Percentiles rank a stretch among this genome's conserved stretches.
phyloP scores from a whole-genome alignment of 1,284 basidiomycete species.

The Moesziomyces antarcticus region DNA sequence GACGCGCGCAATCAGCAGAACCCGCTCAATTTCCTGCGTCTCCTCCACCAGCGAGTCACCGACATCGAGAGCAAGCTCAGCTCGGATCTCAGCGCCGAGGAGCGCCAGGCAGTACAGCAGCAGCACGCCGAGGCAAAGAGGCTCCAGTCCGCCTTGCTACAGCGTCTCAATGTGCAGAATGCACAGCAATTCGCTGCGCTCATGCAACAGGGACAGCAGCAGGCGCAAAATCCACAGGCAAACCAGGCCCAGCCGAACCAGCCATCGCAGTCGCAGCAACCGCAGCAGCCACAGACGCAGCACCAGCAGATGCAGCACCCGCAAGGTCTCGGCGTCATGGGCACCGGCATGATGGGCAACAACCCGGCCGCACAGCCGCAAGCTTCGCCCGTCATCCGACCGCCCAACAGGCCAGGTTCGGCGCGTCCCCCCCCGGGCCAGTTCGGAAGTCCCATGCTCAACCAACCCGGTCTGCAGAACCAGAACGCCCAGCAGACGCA shows the following conservation, averaged over 20 bases:
- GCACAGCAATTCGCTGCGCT: constrained; percentile 38
- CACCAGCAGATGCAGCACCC: constrained; percentile 24
- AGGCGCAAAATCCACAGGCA: constrained; percentile 7
- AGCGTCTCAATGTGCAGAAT: constrained; percentile 46
- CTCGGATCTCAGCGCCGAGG: constrained; percentile 40
- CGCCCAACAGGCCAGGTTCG: constrained; percentile 37
- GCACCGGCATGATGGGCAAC: constrained; percentile 19
- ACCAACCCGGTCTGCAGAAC: constrained; percentile 21
- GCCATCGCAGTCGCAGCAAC: constrained; percentile 15
- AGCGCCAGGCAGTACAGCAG: constrained; percentile 47
- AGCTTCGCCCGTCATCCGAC: constrained; percentile 41
- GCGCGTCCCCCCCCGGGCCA: constrained; percentile 42
- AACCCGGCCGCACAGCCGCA: constrained; percentile 23
- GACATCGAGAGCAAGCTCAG: constrained; percentile 57
- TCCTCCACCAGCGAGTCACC: constrained; percentile 54
- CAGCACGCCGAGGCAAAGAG: constrained; percentile 49
- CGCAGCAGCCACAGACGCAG: constrained; percentile 7
- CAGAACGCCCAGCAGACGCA: constrained; percentile 27
- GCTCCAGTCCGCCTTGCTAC: constrained; percentile 43
- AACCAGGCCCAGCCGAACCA: constrained; percentile 16
- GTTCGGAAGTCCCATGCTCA: constrained; percentile 46
- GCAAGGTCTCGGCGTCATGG: constrained; percentile 24
- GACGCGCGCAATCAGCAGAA: constrained; percentile 35
- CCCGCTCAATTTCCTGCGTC: constrained; percentile 51
- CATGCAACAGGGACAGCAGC: constrained; percentile 40